phyloP scores from a whole-genome alignment of 225 moss, liverwort and hornwort genomes.

The Neckera pumila region DNA sequence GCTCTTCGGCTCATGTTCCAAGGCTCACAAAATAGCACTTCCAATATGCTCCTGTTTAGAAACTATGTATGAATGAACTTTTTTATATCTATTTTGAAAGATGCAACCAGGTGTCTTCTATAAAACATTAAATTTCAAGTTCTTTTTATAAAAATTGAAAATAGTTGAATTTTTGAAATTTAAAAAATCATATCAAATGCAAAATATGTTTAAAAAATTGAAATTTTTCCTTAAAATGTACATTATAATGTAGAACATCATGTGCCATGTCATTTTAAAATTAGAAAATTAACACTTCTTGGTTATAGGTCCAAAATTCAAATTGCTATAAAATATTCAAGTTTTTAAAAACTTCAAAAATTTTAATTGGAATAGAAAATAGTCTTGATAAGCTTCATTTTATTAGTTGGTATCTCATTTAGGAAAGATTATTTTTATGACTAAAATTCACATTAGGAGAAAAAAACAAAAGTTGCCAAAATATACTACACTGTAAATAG shows the following conservation, averaged over 20 bases:
- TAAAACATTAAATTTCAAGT: background rate
- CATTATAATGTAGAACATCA: background rate
- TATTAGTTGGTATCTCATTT: background rate
- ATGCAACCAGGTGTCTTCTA: background rate
- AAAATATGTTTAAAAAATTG: background rate
- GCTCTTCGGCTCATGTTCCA: too few species aligned
- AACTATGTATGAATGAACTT: background rate
- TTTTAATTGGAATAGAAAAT: background rate
- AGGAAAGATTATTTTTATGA: background rate
- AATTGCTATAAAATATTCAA: background rate
- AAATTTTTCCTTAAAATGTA: background rate
- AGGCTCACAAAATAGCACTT: too few species aligned
- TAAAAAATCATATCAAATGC: background rate
- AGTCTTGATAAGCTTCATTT: background rate
- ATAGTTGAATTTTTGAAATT: background rate
- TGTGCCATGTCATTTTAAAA: background rate
- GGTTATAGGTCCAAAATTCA: background rate
- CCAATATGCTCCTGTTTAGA: background rate
- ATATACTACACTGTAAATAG: rapidly evolving
- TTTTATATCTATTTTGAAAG: background rate
- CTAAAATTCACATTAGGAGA: rapidly evolving
- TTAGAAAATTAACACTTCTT: too few species aligned
- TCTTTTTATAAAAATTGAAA: background rate
- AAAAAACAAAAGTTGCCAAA: background rate
- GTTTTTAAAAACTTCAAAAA: background rate